Base-by-base conservation (phyloP, 257 asterid genomes). In the Agastache rugosa region DNA sequence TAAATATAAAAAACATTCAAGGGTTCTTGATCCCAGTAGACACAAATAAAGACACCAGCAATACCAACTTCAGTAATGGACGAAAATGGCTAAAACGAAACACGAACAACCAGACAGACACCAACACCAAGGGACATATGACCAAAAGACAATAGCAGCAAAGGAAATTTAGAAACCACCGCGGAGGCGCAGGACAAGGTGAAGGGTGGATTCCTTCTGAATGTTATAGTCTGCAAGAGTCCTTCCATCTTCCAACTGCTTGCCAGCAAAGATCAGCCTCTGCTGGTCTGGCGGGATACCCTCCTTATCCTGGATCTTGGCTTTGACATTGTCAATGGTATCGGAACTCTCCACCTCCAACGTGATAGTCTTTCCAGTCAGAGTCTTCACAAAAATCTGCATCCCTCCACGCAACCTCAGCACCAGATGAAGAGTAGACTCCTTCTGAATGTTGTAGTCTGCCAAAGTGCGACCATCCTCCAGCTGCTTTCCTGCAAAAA, bases 121-220 rank as follows among this genome's bases (percentile, higher is more conserved):
- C 15, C 15, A 41, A 41, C n/a, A 45, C 1, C 1, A 25, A 1
- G 29, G 53, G n/a, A n/a, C n/a, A 14, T 17, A 35, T 0, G 5
- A 51, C 4, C 29, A 25, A 25, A 2, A 25, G 29, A 25, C 29
- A 25, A 25, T 1, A 3, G 2, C 23, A n/a, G 25, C 25, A 51
- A 0, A 7, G 3, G 23, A n/a, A 48, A 16, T 14, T 53, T 53
- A 85, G 69, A 73, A 60, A 58, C 88, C 90, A 80, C 92, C 92
- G 72, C 92, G 88, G 53, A 87, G 88, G 54, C 90, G 90, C 51
- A 87, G 90, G 69, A 87, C 90, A 42, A 87, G 87, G 77, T 87
- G 92, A 3, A 87, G 92, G 50, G 92, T 87, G 2, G 92, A 87
- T 73, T 87, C 89, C 79, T 84, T 84, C 79, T 87, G 91, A 64